Conservation (phyloP, 768 basidiomycete species). For the Kwoniella sp. region DNA sequence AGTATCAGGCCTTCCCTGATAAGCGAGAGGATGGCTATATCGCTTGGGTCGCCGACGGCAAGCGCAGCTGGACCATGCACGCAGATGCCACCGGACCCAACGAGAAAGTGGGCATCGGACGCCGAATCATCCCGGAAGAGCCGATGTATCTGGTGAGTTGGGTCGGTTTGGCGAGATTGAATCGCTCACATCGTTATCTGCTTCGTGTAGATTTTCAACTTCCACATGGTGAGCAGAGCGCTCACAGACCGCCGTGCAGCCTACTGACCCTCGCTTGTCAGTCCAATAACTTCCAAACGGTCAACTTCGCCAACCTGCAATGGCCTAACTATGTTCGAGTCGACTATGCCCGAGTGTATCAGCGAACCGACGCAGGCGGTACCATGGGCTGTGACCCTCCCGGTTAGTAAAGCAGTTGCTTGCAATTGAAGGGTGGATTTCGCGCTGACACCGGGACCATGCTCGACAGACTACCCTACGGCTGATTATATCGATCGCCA, state of each 20-base stretch:
- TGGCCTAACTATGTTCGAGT: conserved; percentile 76
- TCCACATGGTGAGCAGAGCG: conserved; percentile 18
- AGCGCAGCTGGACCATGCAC: conserved; percentile 55
- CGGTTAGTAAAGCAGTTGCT: conserved; percentile 21
- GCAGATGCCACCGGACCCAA: conserved; percentile 64
- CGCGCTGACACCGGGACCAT: conserved; percentile 60
- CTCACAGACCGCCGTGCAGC: neutral
- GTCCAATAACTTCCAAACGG: conserved; percentile 61
- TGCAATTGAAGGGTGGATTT: neutral
- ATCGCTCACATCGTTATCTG: too few relatives aligned
- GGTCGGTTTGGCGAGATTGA: neutral
- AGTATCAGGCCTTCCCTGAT: conserved; percentile 50
- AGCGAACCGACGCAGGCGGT: conserved; percentile 55
- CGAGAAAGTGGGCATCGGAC: conserved; percentile 59
- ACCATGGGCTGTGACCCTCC: conserved; percentile 54
- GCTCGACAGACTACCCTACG: conserved; percentile 71
- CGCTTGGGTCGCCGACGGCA: conserved; percentile 46
- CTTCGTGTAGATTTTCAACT: conserved; percentile 28
- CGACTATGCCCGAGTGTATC: conserved; percentile 87
- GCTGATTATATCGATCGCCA: conserved; percentile 70
- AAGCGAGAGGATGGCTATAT: conserved; percentile 43
- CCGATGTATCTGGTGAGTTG: conserved; percentile 72
- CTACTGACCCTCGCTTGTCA: conserved; percentile 1
- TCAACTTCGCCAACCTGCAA: conserved; percentile 65
- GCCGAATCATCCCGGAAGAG: conserved; percentile 71